These are phyloP conservation scores for Cercospora berteroae DNA, from an alignment of 2,329 filamentous ascomycete species.

Conservation along the genomic window DNA sequence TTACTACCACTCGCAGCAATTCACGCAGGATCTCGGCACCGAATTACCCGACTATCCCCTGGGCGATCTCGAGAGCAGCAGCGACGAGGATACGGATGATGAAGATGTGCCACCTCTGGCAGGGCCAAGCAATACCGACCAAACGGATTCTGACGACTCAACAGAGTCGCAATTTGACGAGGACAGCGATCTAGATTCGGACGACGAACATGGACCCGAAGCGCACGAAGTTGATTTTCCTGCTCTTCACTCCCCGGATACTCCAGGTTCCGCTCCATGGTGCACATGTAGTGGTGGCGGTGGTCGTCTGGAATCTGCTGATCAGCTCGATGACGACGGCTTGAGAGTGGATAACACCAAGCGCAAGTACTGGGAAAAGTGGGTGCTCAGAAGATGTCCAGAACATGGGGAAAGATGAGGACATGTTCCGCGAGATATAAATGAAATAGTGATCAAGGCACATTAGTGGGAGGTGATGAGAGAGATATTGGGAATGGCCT, in stretches of 20 bases:
- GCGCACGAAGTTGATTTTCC: conserved; percentile 48
- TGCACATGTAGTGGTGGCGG: conserved; percentile 44
- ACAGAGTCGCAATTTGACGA: conserved; percentile 10
- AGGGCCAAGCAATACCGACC: background rate
- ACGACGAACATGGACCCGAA: conserved; percentile 42
- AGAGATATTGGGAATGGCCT: background rate
- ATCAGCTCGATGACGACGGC: conserved; percentile 52
- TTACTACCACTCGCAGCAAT: conserved; percentile 49
- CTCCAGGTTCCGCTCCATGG: conserved; percentile 48
- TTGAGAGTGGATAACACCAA: conserved; percentile 48
- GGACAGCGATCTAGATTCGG: conserved; percentile 36
- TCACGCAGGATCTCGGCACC: conserved; percentile 44
- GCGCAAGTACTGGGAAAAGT: conserved; percentile 57
- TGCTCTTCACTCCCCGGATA: conserved; percentile 41
- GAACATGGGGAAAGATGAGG: conserved; percentile 27
- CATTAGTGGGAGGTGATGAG: background rate
- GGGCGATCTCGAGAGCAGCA: conserved; percentile 40
- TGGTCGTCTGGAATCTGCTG: conserved; percentile 41
- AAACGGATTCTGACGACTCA: conserved; percentile 1
- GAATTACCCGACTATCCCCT: conserved; percentile 50
- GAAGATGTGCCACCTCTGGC: conserved; percentile 18
- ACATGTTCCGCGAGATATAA: background rate
- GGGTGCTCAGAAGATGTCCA: conserved; percentile 51
- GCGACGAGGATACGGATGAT: conserved; percentile 17
- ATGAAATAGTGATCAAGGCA: background rate